A percentile compares a stretch with the other conserved stretches of the same genome.
These are phyloP conservation scores for Chlorella sp. DNA, from an alignment of 139 green algal genomes.

Conservation along the genomic window DNA sequence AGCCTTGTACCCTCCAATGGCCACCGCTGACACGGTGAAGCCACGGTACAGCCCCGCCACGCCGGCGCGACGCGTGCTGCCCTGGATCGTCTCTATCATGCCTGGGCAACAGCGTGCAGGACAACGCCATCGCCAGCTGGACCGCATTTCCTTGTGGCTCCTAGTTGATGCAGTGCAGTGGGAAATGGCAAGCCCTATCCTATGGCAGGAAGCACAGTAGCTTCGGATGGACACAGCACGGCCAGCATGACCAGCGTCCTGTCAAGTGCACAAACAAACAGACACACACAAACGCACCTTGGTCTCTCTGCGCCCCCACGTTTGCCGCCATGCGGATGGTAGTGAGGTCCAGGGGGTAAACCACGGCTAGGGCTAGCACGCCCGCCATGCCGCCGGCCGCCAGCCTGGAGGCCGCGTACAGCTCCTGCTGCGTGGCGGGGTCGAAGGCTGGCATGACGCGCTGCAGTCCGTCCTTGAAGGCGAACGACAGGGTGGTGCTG, in stretches of 20 bases:
- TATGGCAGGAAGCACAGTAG: no score
- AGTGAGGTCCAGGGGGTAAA: constrained; percentile 29
- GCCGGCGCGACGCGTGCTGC: constrained; percentile 2
- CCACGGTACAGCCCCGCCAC: constrained; percentile 29
- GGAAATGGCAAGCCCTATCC: no score
- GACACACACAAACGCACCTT: no score
- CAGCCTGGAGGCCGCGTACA: not conserved
- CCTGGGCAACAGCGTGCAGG: no score
- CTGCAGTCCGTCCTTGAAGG: constrained; percentile 34
- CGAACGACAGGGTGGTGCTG: constrained; percentile 30
- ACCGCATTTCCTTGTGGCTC: no score
- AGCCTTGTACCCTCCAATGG: constrained; percentile 38
- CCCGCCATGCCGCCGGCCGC: constrained; percentile 27
- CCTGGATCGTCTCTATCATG: not conserved
- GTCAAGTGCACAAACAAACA: no score
- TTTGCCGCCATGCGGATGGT: constrained; percentile 22
- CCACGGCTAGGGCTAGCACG: constrained; percentile 22
- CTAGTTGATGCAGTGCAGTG: no score
- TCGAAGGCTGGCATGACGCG: not conserved
- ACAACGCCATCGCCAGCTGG: no score
- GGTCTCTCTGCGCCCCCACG: no score
- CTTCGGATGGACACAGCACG: no score
- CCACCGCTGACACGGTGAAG: constrained; percentile 18
- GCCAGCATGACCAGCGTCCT: no score
- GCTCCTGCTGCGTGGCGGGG: not conserved